phyloP scores from a whole-genome alignment of 1,284 basidiomycete genomes.

The Trametes sp. region DNA sequence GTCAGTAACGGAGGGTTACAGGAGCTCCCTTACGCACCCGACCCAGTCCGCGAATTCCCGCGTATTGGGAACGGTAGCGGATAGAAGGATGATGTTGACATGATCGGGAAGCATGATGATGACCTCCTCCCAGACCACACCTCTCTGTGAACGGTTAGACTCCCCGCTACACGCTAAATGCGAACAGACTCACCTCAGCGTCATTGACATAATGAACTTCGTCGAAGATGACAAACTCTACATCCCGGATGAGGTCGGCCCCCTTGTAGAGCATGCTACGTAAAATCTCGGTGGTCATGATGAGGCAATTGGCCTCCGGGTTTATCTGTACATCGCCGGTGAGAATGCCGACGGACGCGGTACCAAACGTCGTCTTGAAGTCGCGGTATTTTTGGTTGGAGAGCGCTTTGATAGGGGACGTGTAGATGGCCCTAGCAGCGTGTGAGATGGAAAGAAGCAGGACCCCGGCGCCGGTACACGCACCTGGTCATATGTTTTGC shows the following conservation, averaged over 20 bases:
- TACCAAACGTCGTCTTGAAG: conserved; percentile 97
- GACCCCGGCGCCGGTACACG: conserved; percentile 25
- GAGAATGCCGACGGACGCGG: conserved; percentile 93
- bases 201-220: conserved; percentile 99
- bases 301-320: conserved; percentile 95
- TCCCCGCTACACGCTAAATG: conserved; percentile 30
- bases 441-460: conserved; percentile 9
- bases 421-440: conserved; percentile 88
- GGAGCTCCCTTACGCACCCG: conserved; percentile 65
- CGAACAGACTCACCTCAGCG: conserved; percentile 76
- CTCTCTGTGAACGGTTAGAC: conserved; percentile 69
- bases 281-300: conserved; percentile 99
- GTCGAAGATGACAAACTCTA: conserved; percentile 99
- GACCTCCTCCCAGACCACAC: conserved; percentile 99
- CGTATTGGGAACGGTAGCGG: conserved; percentile 98
- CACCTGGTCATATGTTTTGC: conserved; percentile 98
- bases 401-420: conserved; percentile 97
- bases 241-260: conserved; percentile 97
- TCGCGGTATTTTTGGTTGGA: conserved; percentile 99
- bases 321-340: conserved; percentile 99
- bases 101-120: conserved; percentile 99
- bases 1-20: conserved; percentile 9
- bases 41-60: conserved; percentile 99
- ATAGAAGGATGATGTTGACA: conserved; percentile 95
- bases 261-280: conserved; percentile 99